Conservation (phyloP, 495 filamentous ascomycete species). For the Clavariopsis aquatica region DNA sequence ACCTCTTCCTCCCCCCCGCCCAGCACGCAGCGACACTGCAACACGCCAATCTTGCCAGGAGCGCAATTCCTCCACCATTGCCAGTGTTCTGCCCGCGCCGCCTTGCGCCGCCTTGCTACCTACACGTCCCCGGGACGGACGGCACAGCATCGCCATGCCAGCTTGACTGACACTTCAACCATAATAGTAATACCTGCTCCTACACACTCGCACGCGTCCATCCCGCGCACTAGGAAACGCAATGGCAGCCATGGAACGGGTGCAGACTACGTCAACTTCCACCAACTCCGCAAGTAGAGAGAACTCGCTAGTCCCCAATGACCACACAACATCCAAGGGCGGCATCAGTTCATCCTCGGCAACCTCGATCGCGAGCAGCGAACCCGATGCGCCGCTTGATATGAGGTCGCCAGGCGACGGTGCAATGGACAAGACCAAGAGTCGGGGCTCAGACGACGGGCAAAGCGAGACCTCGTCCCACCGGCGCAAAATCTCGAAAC, state of each 20-base stretch:
- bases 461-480: slow-evolving; percentile 43
- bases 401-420: slow-evolving; percentile 41
- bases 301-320: slow-evolving; percentile 12
- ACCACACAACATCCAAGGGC: slow-evolving; percentile 13
- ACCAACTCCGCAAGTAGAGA: slow-evolving; percentile 8
- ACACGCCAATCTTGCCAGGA: neutral
- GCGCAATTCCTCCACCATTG: neutral
- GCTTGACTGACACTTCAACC: neutral
- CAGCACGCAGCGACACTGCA: neutral
- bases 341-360: slow-evolving; percentile 38
- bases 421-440: slow-evolving; percentile 40
- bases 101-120: too few relatives aligned
- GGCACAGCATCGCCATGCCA: neutral
- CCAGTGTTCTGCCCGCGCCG: too few relatives aligned
- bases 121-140: neutral
- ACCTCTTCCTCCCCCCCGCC: neutral
- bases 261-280: slow-evolving; percentile 2
- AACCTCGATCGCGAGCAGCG: slow-evolving; percentile 36
- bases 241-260: slow-evolving; percentile 26
- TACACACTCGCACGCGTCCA: neutral
- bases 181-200: neutral
- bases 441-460: slow-evolving; percentile 33
- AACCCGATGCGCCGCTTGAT: slow-evolving; percentile 27
- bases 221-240: neutral
- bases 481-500: slow-evolving; percentile 53